These are phyloP conservation scores for Scheffersomyces illinoinensis DNA, from an alignment of 1,139 yeast genomes.

Conservation along the genomic window DNA sequence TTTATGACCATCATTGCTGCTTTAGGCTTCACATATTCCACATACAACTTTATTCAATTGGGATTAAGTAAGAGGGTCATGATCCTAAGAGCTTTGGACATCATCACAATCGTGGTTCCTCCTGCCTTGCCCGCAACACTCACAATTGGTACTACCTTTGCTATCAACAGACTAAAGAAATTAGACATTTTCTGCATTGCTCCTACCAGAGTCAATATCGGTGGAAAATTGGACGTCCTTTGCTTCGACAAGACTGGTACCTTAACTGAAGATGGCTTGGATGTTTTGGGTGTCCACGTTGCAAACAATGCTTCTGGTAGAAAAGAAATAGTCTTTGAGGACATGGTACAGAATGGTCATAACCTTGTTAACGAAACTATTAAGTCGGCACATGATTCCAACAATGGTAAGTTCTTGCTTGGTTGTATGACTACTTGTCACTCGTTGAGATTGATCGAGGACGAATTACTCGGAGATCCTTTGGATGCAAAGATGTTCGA, in stretches of 20 bases:
- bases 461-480: slow-evolving; percentile 88
- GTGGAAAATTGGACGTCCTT: slow-evolving; percentile 86
- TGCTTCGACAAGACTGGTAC: slow-evolving; percentile 98
- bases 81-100: slow-evolving; percentile 85
- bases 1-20: slow-evolving; percentile 87
- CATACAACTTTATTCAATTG: slow-evolving; percentile 75
- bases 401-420: slow-evolving; percentile 37
- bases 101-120: slow-evolving; percentile 95
- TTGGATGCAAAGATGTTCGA: slow-evolving; percentile 90
- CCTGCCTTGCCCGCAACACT: slow-evolving; percentile 98
- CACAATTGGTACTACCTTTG: slow-evolving; percentile 94
- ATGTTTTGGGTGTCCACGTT: slow-evolving; percentile 83
- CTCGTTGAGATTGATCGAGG: slow-evolving; percentile 77
- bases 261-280: slow-evolving; percentile 93
- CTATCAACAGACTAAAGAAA: slow-evolving; percentile 70
- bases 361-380: slow-evolving; percentile 20
- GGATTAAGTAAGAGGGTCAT: slow-evolving; percentile 71
- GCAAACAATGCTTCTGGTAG: slow-evolving; percentile 53
- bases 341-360: slow-evolving; percentile 28
- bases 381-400: slow-evolving; percentile 20
- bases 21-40: slow-evolving; percentile 80
- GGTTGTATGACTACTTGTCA: slow-evolving; percentile 82
- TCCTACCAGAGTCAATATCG: slow-evolving; percentile 90
- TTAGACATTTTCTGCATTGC: slow-evolving; percentile 79
- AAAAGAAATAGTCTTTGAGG: slow-evolving; percentile 53